Base-by-base conservation (phyloP, 768 basidiomycete genomes). In the Mycena latifolia region DNA sequence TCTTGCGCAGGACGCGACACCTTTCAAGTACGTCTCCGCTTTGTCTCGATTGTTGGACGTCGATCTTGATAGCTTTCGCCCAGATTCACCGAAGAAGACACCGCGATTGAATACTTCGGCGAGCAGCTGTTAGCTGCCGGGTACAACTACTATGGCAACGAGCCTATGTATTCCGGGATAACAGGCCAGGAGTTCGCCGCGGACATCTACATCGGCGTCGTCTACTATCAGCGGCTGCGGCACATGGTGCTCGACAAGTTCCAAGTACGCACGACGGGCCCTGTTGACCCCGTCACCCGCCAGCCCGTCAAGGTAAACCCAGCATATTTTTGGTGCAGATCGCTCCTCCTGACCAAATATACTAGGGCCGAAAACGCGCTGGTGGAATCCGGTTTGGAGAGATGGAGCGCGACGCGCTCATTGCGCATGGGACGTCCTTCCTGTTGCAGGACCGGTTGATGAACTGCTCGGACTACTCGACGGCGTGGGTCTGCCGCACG, bases 241-340 rank as follows among this genome's bases (percentile, higher is more conserved):
- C 98, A 99, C 85, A 99, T 99, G 98, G 98, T 99, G 63, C 85
- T 97, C 69, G 98, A 99, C 84, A 99, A 99, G 80, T 99, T 97
- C 85, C 98, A 99, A 82, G 98, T 99, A 27, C 91, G 98, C 70
- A 99, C 98, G 27, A 98, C 96, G 22, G 98, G 98, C 7, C 96
- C 97, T 17, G 94, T 99, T 35, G 98, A 99, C 80, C 92, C 93
- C 24, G 83, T 98, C 51, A 99, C 98, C 5, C 87, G 95, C 69
- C 98, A 99, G 77, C 98, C 98, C 55, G 95, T 99, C 72, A 98
- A 98, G 89, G 95, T 92, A 75, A 71, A 85, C 20, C 41, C n/a
- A 22, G 14, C 20, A 6, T 43, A 4, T 5, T 75, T 56, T 25
- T 20, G 12, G 6, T 35, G 45, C 31, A 20, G 20, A 43, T 37